Evolutionary conservation across 495 filamentous ascomycete species (phyloP).

Genomic region (Aspergillus biplanus): DNA sequence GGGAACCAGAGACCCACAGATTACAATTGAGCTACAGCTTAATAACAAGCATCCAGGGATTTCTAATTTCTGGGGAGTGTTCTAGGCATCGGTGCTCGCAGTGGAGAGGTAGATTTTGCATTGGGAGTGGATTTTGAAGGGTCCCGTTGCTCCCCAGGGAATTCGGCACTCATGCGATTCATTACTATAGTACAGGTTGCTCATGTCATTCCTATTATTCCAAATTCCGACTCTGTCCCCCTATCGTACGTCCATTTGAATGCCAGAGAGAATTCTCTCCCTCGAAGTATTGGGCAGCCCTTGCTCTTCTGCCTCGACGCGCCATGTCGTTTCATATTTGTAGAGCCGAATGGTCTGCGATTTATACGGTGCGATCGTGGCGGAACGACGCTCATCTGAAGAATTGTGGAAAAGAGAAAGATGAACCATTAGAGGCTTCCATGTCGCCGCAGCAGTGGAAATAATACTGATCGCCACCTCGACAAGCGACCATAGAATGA

Average conservation of each 20-base stretch:
- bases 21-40: too few species aligned
- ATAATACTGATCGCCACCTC: conserved; percentile 3
- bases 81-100: too few species aligned
- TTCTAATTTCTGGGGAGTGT: too few species aligned
- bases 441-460: background rate
- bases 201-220: background rate
- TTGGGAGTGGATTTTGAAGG: too few species aligned
- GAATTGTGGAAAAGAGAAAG: background rate
- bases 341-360: background rate
- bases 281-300: background rate
- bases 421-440: background rate
- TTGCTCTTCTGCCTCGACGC: too few species aligned
- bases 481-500: conserved; percentile 1
- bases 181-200: too few species aligned
- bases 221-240: background rate
- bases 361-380: background rate
- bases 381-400: background rate
- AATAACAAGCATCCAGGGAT: too few species aligned
- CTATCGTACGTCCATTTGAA: background rate
- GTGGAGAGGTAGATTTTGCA: too few species aligned
- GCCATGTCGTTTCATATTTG: background rate
- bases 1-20: too few species aligned
- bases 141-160: too few species aligned
- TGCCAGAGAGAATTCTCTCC: background rate
- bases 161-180: too few species aligned